Base-by-base conservation (phyloP, 345 rosid species). In the Eucalyptus pumila region DNA sequence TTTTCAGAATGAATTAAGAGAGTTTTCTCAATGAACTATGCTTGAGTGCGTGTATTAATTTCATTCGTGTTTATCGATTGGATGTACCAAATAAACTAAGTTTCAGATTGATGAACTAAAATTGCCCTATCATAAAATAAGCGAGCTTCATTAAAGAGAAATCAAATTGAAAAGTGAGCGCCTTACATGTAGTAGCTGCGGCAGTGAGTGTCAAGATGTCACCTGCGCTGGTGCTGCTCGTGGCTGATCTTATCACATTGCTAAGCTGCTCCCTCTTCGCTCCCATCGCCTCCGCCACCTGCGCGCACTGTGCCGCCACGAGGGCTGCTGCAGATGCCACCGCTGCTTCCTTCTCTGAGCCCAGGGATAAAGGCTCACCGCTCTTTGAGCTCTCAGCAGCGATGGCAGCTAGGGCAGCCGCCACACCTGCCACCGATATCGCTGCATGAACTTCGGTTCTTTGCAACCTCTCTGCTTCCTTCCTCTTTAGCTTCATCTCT, bases 401-500 rank as follows among this genome's bases (percentile, higher is more conserved):
- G 88, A 97, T 94, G 32, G 99, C 95, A 23, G 97, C 98, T 6
- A 96, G 92, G 87, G 97, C 95, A 14, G 99, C 97, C 4, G 99
- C 99, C 8, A 96, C 89, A 12, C 99, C 96, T 2, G 99, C 99
- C 37, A 97, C 94, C 23, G 98, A 95, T 49, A 97, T 89, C 9
- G 99, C 99, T 9, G 99, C 99, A n/a, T 97, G 98, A 6, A 96
- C 97, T 92, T 97, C 94, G 15, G 99, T 99, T 90, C 93, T 95
- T 83, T 94, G 95, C 86, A 97, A 89, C 88, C 99, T 94, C 27
- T 93, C 94, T 87, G 95, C 96, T 89, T 96, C 99, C 90, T 97
- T 97, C 89, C 96, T 91, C 95, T 94, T 96, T 50, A 87, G 92
- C 89, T 96, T 96, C 9, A 94, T 91, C 90, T 97, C 98, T 88